Conservation (phyloP, 2,329 filamentous ascomycete genomes). For the Alternaria rosae region DNA sequence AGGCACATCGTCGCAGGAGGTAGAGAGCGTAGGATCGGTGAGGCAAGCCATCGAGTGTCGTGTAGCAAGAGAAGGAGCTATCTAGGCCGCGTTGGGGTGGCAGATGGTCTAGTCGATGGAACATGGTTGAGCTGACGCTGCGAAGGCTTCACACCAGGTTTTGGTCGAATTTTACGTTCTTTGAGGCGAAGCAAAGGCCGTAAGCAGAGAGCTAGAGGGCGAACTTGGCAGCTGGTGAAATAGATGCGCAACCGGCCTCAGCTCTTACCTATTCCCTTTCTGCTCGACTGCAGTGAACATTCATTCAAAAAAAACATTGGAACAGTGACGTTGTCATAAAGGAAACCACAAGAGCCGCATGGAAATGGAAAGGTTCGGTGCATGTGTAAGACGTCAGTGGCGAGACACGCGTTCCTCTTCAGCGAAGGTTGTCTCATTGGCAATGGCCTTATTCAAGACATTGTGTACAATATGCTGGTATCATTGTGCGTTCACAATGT, state of each 20-base stretch:
- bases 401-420: not conserved
- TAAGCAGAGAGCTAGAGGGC: not conserved
- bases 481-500: not conserved
- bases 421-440: not conserved
- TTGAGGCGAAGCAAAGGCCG: not conserved
- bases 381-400: not conserved
- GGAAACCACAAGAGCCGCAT: not conserved
- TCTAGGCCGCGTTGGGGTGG: not conserved
- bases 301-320: not conserved
- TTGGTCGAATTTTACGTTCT: not conserved
- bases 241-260: not conserved
- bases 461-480: not conserved
- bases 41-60: not conserved
- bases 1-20: conserved; percentile 5
- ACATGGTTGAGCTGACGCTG: not conserved
- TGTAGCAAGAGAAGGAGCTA: not conserved
- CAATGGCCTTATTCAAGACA: not conserved
- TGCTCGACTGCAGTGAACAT: not conserved
- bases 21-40: not conserved
- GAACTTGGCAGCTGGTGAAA: not conserved
- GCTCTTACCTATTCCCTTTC: not conserved
- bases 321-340: not conserved
- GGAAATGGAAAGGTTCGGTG: too few species aligned
- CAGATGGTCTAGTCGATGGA: not conserved
- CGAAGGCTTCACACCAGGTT: not conserved